Evolutionary conservation across 2,329 filamentous ascomycete species (phyloP).

Genomic region (Endothia cerciana): DNA sequence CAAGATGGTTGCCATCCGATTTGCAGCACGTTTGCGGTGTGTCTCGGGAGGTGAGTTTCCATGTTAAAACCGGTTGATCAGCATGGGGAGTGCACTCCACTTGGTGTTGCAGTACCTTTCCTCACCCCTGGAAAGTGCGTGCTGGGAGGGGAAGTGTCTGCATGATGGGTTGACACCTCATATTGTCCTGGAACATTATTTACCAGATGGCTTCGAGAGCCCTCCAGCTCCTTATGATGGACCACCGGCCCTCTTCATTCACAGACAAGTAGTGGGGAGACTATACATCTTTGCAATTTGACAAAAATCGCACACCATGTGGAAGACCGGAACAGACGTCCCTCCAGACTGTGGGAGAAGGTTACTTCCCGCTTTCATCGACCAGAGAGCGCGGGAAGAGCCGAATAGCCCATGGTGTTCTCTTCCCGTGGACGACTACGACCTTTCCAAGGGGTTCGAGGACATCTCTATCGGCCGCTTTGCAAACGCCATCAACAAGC

Average conservation of each 20-base stretch:
- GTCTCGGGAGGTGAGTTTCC: not conserved
- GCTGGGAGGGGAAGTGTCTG: not conserved
- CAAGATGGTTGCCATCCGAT: not conserved
- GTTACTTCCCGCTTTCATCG: conserved; percentile 30
- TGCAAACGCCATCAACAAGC: conserved; percentile 33
- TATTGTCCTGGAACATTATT: not conserved
- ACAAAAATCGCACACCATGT: conserved; percentile 2
- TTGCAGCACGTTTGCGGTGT: not conserved
- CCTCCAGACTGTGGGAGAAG: conserved; percentile 25
- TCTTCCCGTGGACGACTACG: conserved; percentile 32
- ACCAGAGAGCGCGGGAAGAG: conserved; percentile 30
- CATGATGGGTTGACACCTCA: not conserved
- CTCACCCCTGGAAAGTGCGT: not conserved
- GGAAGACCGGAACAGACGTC: not conserved
- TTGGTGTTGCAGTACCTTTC: not conserved
- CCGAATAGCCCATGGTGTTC: conserved; percentile 32
- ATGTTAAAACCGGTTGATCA: not conserved
- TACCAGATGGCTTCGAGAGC: not conserved
- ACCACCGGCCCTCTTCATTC: not conserved
- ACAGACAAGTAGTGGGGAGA: too few species aligned
- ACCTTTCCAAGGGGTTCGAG: conserved; percentile 33
- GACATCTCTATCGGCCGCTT: conserved; percentile 30
- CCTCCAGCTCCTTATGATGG: not conserved
- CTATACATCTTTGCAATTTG: not conserved
- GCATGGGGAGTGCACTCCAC: conserved; percentile 3